Evolutionary conservation across 1,284 basidiomycete genomes (phyloP).

Genomic region (Ceratobasidium theobromae): DNA sequence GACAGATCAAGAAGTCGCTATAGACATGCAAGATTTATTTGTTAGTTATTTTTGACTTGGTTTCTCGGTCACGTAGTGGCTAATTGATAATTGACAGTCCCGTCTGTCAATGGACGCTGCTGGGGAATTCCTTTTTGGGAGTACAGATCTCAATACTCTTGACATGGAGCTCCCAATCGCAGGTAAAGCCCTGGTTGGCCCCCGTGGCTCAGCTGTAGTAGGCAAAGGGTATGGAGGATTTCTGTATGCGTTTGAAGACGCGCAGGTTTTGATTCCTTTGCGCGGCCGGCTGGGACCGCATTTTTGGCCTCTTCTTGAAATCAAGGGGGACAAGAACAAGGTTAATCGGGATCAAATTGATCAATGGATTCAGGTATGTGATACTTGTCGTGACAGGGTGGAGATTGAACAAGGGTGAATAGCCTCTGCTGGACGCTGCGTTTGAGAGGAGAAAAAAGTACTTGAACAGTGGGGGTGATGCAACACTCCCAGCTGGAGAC

Average conservation of each 20-base stretch:
- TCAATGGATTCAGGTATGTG: slow-evolving; percentile 1
- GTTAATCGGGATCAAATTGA: neutral
- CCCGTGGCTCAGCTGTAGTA: slow-evolving; percentile 33
- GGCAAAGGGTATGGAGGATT: slow-evolving; percentile 38
- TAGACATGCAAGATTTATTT: slow-evolving; percentile 49
- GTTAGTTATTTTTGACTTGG: neutral
- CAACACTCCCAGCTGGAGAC: slow-evolving; percentile 4
- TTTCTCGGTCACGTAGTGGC: slow-evolving; percentile 41
- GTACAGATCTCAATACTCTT: slow-evolving; percentile 47
- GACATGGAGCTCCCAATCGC: slow-evolving; percentile 31
- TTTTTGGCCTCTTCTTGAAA: neutral
- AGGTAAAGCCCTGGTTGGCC: neutral
- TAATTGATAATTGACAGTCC: slow-evolving; percentile 39
- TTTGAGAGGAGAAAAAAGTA: slow-evolving; percentile 10
- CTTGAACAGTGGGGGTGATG: neutral
- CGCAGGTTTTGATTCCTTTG: slow-evolving; percentile 10
- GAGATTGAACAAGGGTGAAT: neutral
- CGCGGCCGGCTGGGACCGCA: slow-evolving; percentile 2
- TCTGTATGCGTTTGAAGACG: slow-evolving; percentile 32
- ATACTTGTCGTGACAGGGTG: neutral
- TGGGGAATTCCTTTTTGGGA: slow-evolving; percentile 54
- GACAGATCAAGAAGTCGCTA: slow-evolving; percentile 47
- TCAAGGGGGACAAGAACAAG: neutral
- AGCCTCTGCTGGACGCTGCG: neutral
- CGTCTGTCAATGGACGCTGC: slow-evolving; percentile 60